Percentiles rank a stretch among this genome's conserved stretches.
phyloP scores from a whole-genome alignment of 2,329 filamentous ascomycete genomes.

The Sporothrix euskadiensis region DNA sequence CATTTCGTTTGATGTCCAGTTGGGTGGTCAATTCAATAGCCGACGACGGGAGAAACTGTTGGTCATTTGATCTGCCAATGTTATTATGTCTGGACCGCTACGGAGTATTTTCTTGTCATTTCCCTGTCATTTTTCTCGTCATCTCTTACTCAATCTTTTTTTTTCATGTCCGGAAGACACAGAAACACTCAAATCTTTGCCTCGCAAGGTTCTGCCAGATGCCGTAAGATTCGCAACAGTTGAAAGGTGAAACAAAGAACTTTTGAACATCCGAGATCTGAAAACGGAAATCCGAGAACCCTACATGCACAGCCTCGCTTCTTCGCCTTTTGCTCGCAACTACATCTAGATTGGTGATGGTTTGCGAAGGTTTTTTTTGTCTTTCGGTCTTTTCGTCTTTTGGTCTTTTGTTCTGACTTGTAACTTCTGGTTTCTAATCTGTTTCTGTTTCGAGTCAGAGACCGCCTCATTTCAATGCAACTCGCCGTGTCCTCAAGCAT shows the following conservation, averaged over 20 bases:
- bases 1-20: neutral
- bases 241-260: neutral
- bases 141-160: neutral
- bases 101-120: neutral
- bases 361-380: neutral
- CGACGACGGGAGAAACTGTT: neutral
- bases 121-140: neutral
- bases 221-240: neutral
- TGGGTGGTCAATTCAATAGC: neutral
- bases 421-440: too few species aligned
- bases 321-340: neutral
- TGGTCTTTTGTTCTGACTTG: neutral
- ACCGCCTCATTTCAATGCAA: neutral
- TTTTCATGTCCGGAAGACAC: neutral
- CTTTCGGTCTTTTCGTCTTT: neutral
- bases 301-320: neutral
- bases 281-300: neutral
- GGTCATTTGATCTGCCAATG: neutral
- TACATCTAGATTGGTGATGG: neutral
- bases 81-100: neutral
- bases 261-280: neutral
- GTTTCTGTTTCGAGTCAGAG: too few species aligned
- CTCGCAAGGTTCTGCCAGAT: neutral
- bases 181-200: neutral
- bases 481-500: neutral